Evolutionary conservation across 208 protist species (phyloP), one percentile per base, ranked within the genome.

Genomic region (Lotmaria passim): DNA sequence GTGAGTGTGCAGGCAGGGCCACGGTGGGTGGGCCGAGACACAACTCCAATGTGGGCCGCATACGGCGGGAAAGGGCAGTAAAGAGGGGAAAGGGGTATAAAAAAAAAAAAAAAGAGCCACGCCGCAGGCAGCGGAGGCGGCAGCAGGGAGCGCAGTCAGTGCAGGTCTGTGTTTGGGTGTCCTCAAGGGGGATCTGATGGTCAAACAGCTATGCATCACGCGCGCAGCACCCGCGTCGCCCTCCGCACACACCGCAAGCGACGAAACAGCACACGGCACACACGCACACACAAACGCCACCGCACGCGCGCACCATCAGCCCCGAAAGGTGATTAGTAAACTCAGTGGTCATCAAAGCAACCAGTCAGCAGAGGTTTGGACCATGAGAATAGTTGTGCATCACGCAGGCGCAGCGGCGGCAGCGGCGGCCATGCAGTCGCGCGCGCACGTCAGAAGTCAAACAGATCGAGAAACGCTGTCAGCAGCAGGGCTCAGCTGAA

Each of bases 401-500:
- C 57, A 62, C 57, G 31, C 57, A 30, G 60, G 60, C 60, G 31
- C 47, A 23, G 47, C 47, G 23, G 47, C 10, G 47, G 24, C 47
- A 52, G 23, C 47, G 24, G 47, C 47, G 24, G 47, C 47, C 8
- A 17, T 6, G 47, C 23, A 24, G 23, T 50, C 44, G 44, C 41
- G 47, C 61, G 26, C 34, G 50, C 28, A 50, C 67, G 43, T 71
- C 68, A 68, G 56, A 75, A 76, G 73, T 76, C 73, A 77, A 77
- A 80, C 73, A 83, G 73, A 83, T 69, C 72, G 63, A 75, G 26
- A 51, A 61, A 55, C 46, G 46, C 46, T 77, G 56, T 78, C 69
- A 81, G 68, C 79, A 85, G 58, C 43, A 50, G 26, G 36, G 47
- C 33, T 80, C 73, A 84, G 79, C 69, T 78, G 73, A 79, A 79